Conservation (phyloP, 108 stramenopile genomes). For the Fragilariopsis cylindrus region DNA sequence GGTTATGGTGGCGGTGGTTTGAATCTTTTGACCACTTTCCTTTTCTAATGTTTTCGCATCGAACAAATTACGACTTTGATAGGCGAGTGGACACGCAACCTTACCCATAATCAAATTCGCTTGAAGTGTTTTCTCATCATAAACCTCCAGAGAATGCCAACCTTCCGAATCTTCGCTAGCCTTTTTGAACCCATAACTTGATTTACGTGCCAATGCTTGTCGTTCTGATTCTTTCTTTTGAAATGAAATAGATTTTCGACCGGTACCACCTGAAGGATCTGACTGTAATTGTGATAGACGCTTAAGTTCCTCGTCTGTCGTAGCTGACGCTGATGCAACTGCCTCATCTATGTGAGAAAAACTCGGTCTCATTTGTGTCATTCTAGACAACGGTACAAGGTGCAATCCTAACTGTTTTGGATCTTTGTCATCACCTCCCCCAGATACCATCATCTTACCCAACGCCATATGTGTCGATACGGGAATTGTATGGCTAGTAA, state of each 20-base stretch:
- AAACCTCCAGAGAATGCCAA: conserved; percentile 75
- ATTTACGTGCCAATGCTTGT: conserved; percentile 65
- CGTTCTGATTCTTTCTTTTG: conserved; percentile 88
- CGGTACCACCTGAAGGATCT: neutral
- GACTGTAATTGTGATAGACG: conserved; percentile 19
- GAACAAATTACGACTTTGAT: neutral
- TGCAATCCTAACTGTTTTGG: conserved; percentile 39
- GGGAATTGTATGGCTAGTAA: conserved; percentile 65
- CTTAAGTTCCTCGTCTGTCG: conserved; percentile 41
- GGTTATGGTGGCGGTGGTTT: conserved; percentile 10
- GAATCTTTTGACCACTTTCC: neutral
- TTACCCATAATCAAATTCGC: conserved; percentile 33
- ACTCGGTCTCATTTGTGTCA: conserved; percentile 72
- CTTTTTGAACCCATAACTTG: conserved; percentile 79
- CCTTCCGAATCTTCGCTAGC: conserved; percentile 83
- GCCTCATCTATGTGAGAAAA: conserved; percentile 66
- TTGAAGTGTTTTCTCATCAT: conserved; percentile 30
- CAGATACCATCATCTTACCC: conserved; percentile 51
- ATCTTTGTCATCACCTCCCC: conserved; percentile 22
- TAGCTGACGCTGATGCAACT: conserved; percentile 45
- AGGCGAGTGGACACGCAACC: conserved; percentile 11
- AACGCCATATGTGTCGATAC: conserved; percentile 81
- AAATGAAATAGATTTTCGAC: conserved; percentile 62
- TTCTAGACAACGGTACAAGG: conserved; percentile 59
- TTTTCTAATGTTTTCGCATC: neutral